phyloP scores from a whole-genome alignment of 805 yeast genomes.

The Starmerella etchellsii region DNA sequence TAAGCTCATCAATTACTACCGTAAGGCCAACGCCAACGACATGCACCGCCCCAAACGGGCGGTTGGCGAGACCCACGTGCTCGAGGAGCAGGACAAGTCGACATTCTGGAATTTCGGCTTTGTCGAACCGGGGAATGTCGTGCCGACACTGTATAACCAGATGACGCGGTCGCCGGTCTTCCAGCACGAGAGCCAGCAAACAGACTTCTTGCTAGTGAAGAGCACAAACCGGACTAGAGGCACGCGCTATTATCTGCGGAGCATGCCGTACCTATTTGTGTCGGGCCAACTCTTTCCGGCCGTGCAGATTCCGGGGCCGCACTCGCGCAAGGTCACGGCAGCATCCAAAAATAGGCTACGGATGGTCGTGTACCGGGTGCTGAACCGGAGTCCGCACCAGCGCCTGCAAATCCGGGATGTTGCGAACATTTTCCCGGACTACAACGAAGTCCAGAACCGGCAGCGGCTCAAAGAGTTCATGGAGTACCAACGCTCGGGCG shows the following conservation, averaged over 20 bases:
- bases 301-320: conserved; percentile 93
- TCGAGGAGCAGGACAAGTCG: conserved; percentile 91
- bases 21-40: conserved; percentile 73
- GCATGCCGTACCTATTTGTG: conserved; percentile 58
- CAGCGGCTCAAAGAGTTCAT: conserved; percentile 92
- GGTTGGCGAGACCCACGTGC: conserved; percentile 87
- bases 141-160: conserved; percentile 85
- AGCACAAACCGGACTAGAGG: conserved; percentile 60
- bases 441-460: conserved; percentile 92
- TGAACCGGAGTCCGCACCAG: conserved; percentile 60
- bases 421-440: conserved; percentile 88
- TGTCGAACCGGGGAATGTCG: conserved; percentile 87
- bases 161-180: conserved; percentile 88
- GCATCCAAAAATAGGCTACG: conserved; percentile 81
- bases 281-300: conserved; percentile 93
- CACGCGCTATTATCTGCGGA: conserved; percentile 55
- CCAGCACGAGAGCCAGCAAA: conserved; percentile 61
- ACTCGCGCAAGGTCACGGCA: conserved; percentile 87
- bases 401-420: conserved; percentile 78
- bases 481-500: conserved; percentile 92
- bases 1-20: conserved; percentile 80
- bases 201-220: conserved; percentile 72
- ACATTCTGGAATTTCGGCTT: conserved; percentile 98
- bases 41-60: conserved; percentile 73
- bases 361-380: conserved; percentile 82